These are phyloP conservation scores for Trametes elegans DNA, from an alignment of 768 basidiomycete species.

Conservation along the genomic window DNA sequence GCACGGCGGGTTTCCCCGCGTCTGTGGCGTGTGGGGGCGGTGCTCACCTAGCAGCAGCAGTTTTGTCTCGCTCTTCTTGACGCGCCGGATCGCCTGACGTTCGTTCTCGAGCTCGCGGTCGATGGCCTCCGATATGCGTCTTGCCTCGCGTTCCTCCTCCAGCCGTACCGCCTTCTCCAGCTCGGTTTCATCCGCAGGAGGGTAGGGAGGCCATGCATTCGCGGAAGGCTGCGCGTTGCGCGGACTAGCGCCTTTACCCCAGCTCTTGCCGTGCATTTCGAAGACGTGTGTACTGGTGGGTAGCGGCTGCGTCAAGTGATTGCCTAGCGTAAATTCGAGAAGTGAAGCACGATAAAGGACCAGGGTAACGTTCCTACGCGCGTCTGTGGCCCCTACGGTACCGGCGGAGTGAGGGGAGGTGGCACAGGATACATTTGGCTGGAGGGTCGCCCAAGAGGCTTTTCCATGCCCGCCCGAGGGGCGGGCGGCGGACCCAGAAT, in stretches of 20 bases:
- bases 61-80: constrained; percentile 40
- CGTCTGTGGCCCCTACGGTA: too few species aligned
- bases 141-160: constrained; percentile 47
- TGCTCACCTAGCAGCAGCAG: constrained; percentile 56
- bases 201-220: constrained; percentile 31
- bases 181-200: constrained; percentile 40
- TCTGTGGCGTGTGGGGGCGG: background rate
- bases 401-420: too few species aligned
- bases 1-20: background rate
- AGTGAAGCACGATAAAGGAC: too few species aligned
- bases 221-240: background rate
- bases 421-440: too few species aligned
- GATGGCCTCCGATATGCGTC: constrained; percentile 51
- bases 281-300: background rate
- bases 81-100: constrained; percentile 38
- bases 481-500: background rate
- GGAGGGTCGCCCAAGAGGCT: too few species aligned
- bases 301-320: too few species aligned
- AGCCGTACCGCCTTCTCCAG: constrained; percentile 40
- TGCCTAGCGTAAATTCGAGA: too few species aligned
- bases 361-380: background rate
- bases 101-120: constrained; percentile 50
- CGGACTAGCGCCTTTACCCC: too few species aligned
- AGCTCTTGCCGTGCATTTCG: background rate
- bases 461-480: background rate